Conservation (phyloP, 2,329 filamentous ascomycete genomes). For the Paecilomyces dactylethromorphus region DNA sequence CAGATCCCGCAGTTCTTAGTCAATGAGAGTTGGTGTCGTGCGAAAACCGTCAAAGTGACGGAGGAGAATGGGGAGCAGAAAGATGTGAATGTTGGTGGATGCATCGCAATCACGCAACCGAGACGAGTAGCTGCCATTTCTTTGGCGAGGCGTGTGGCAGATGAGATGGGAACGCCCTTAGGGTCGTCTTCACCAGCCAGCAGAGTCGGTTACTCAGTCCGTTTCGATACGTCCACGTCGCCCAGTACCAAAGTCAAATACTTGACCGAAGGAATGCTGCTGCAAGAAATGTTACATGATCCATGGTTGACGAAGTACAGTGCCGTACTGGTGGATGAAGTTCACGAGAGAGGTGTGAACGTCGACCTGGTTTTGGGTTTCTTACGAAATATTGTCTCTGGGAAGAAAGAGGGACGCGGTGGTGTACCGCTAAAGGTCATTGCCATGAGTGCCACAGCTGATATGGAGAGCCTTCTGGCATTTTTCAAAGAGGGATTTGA, state of each 20-base stretch:
- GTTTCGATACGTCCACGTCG: constrained; percentile 85
- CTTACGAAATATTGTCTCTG: constrained; percentile 65
- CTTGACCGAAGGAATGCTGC: constrained; percentile 89
- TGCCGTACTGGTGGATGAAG: constrained; percentile 87
- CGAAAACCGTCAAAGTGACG: constrained; percentile 47
- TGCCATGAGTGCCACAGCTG: constrained; percentile 94
- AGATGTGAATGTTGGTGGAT: constrained; percentile 59
- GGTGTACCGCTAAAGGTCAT: constrained; percentile 77
- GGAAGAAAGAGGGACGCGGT: constrained; percentile 54
- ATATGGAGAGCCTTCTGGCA: constrained; percentile 67
- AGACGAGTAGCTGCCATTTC: constrained; percentile 90
- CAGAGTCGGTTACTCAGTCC: constrained; percentile 84
- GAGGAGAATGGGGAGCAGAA: constrained; percentile 19
- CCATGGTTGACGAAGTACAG: constrained; percentile 78
- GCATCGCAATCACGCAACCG: constrained; percentile 91
- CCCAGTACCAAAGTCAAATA: constrained; percentile 83
- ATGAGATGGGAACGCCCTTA: constrained; percentile 66
- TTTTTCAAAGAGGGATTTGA: constrained; percentile 57
- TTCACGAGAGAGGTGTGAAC: constrained; percentile 92
- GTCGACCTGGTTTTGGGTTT: constrained; percentile 90
- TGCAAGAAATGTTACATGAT: constrained; percentile 88
- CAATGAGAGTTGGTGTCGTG: constrained; percentile 70
- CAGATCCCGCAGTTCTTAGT: constrained; percentile 90
- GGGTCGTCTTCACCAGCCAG: constrained; percentile 53
- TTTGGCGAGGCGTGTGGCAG: constrained; percentile 77